phyloP scores from a whole-genome alignment of 2,329 filamentous ascomycete genomes.

The Colletotrichum sp. region DNA sequence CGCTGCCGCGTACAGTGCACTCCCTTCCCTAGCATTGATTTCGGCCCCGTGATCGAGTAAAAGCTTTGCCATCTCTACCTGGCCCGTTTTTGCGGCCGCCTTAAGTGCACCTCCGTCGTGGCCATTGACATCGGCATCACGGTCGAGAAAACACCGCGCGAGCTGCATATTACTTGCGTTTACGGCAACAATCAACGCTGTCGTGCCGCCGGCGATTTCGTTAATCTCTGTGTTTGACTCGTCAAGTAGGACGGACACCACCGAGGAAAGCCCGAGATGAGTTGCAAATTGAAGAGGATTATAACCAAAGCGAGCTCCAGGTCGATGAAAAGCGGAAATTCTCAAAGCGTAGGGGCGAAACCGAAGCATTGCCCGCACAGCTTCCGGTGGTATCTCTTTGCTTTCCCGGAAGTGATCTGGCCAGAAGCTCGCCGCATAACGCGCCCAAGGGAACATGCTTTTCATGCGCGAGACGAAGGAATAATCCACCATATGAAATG shows the following conservation, averaged over 20 bases:
- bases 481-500: no score
- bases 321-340: no score
- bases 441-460: no score
- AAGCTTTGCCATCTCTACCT: neutral
- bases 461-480: no score
- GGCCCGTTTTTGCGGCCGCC: fast-evolving
- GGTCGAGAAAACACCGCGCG: fast-evolving
- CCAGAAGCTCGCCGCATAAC: no score
- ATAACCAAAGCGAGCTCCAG: fast-evolving
- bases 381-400: neutral
- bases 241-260: fast-evolving
- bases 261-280: fast-evolving
- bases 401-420: no score
- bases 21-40: neutral
- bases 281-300: neutral
- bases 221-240: neutral
- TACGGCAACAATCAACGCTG: neutral
- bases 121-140: neutral
- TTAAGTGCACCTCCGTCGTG: neutral
- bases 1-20: neutral
- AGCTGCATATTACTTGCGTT: fast-evolving
- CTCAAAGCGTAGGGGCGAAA: neutral
- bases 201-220: neutral
- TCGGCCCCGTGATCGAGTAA: neutral
- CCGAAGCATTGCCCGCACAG: neutral